phyloP scores from a whole-genome alignment of 352 stramenopile species.

The Plasmopara halstedii region DNA sequence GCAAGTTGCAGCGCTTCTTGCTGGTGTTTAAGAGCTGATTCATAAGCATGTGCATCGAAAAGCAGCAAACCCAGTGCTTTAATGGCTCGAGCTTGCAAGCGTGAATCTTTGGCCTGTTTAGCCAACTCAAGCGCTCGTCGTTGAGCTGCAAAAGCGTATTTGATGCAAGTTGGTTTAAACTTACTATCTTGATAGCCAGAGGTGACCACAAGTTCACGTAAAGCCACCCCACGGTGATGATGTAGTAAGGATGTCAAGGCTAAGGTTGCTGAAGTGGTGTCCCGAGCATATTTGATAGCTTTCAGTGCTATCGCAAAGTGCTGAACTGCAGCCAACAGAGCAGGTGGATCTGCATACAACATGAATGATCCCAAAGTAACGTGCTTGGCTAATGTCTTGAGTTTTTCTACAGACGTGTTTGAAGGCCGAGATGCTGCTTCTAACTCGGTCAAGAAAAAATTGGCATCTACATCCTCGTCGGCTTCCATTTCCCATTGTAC shows the following conservation, averaged over 20 bases:
- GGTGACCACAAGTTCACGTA: constrained; percentile 44
- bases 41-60: constrained; percentile 36
- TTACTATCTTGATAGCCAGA: constrained; percentile 7
- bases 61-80: constrained; percentile 63
- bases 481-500: constrained; percentile 4
- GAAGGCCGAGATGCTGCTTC: constrained; percentile 29
- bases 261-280: constrained; percentile 2
- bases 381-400: constrained; percentile 27
- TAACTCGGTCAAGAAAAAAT: constrained; percentile 73
- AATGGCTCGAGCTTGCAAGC: constrained; percentile 42
- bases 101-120: constrained; percentile 24
- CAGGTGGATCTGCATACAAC: constrained; percentile 36
- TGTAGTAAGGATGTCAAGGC: constrained; percentile 38
- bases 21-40: constrained; percentile 44
- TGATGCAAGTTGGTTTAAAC: constrained; percentile 5
- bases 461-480: constrained; percentile 31
- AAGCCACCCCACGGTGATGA: constrained; percentile 61
- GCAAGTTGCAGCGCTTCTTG: constrained; percentile 55
- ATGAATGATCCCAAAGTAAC: constrained; percentile 41
- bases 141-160: constrained; percentile 30
- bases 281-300: constrained; percentile 11
- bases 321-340: constrained; percentile 24
- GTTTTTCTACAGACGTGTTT: constrained; percentile 11
- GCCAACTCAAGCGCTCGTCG: constrained; percentile 43
- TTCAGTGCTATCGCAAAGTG: constrained; percentile 35